Evolutionary conservation across 2,329 filamentous ascomycete genomes (phyloP).

Genomic region (Aspergillus thermomutatus): DNA sequence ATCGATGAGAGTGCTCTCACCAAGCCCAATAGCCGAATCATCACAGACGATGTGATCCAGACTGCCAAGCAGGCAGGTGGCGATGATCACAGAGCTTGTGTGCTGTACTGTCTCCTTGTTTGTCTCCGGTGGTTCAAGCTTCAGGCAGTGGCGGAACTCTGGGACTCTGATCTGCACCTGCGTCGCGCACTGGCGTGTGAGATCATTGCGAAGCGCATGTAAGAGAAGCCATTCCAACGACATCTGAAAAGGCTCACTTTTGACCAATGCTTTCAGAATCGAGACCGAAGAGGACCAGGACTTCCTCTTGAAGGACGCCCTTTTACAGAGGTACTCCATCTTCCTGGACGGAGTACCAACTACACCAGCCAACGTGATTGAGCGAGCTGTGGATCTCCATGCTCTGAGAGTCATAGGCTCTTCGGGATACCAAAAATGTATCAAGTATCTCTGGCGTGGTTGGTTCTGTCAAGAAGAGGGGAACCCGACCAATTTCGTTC

Average conservation of each 20-base stretch:
- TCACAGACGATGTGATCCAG: conserved; percentile 73
- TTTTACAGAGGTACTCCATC: conserved; percentile 87
- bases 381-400: conserved; percentile 90
- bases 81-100: conserved; percentile 68
- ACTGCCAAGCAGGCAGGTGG: conserved; percentile 82
- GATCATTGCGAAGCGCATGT: conserved; percentile 78
- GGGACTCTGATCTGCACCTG: conserved; percentile 83
- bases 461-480: conserved; percentile 97
- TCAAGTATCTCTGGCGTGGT: conserved; percentile 86
- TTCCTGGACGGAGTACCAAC: conserved; percentile 69
- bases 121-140: conserved; percentile 72
- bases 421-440: conserved; percentile 93
- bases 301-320: conserved; percentile 74
- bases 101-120: conserved; percentile 79
- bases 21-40: conserved; percentile 76
- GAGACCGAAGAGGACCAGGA: conserved; percentile 75
- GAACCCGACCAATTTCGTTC: conserved; percentile 83
- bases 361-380: conserved; percentile 78
- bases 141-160: conserved; percentile 77
- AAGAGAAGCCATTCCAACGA: conserved; percentile 8
- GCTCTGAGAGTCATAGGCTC: conserved; percentile 84
- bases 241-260: background rate
- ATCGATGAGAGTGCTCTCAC: conserved; percentile 73
- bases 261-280: conserved; percentile 55
- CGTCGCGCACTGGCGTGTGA: conserved; percentile 81